phyloP scores from a whole-genome alignment of 768 basidiomycete genomes.

The Bullera alba region DNA sequence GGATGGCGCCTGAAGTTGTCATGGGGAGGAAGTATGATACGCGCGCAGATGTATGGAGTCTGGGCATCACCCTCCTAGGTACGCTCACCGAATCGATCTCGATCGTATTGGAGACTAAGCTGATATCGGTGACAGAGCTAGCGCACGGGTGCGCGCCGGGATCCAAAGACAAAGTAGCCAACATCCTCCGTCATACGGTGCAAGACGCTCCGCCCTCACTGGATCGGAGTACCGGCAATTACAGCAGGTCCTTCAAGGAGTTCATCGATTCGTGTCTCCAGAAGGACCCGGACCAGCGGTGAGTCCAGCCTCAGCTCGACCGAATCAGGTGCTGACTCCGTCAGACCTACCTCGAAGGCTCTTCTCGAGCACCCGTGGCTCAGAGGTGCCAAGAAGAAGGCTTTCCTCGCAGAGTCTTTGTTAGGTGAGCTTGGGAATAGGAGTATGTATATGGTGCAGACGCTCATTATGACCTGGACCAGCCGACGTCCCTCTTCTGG shows the following conservation, averaged over 20 bases:
- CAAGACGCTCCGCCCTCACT: slow-evolving; percentile 71
- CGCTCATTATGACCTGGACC: not conserved
- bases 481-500: slow-evolving; percentile 28
- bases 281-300: slow-evolving; percentile 78
- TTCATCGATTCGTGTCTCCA: slow-evolving; percentile 71
- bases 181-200: slow-evolving; percentile 69
- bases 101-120: not conserved
- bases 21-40: slow-evolving; percentile 71
- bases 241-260: slow-evolving; percentile 73
- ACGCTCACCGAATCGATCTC: not conserved
- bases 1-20: slow-evolving; percentile 96
- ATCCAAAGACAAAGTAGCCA: slow-evolving; percentile 65
- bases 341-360: slow-evolving; percentile 67
- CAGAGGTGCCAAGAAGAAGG: slow-evolving; percentile 67
- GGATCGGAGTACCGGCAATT: slow-evolving; percentile 57
- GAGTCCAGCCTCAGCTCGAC: slow-evolving; percentile 3
- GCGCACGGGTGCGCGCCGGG: slow-evolving; percentile 81
- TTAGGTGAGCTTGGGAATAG: slow-evolving; percentile 43
- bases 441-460: not conserved
- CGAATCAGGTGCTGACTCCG: not conserved
- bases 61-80: slow-evolving; percentile 81
- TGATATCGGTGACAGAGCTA: slow-evolving; percentile 52
- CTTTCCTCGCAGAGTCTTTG: slow-evolving; percentile 68
- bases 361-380: slow-evolving; percentile 76
- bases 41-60: slow-evolving; percentile 88